Percentiles rank a stretch among this genome's conserved stretches.
Conservation (phyloP, 1,284 basidiomycete genomes). For the Ganoderma resinaceum region DNA sequence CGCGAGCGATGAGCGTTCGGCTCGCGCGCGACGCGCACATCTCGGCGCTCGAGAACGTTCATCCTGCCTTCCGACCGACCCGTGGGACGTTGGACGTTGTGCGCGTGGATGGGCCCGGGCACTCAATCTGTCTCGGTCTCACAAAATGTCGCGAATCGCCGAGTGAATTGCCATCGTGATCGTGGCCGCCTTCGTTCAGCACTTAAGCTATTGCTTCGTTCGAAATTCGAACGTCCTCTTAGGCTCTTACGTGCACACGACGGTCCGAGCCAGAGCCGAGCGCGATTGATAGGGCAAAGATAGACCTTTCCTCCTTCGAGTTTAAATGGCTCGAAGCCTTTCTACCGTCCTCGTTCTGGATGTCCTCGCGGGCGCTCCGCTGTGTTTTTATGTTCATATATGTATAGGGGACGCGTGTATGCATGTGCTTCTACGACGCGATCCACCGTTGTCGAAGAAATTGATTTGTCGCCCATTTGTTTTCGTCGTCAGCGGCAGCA, state of each 20-base stretch:
- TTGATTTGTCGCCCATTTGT: not conserved
- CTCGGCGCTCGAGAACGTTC: constrained; percentile 1
- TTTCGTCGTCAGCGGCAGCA: not conserved
- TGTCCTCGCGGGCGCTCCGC: not conserved
- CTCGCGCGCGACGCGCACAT: not conserved
- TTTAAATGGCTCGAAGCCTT: not conserved
- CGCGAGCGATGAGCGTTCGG: not conserved
- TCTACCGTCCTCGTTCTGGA: not conserved
- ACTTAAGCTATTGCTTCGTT: too few relatives aligned
- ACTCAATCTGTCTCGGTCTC: not conserved
- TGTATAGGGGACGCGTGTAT: not conserved
- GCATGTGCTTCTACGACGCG: not conserved
- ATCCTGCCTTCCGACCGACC: not conserved
- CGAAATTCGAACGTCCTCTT: not conserved
- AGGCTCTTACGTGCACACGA: not conserved
- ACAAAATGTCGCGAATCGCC: not conserved
- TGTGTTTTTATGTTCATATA: not conserved
- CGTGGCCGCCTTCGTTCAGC: too few relatives aligned
- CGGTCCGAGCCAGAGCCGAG: not conserved
- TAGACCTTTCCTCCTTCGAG: not conserved
- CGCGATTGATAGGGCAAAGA: not conserved
- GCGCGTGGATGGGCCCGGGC: too few relatives aligned
- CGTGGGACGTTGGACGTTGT: too few relatives aligned
- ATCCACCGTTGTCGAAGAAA: not conserved
- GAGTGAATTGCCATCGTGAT: not conserved